Evolutionary conservation across 768 basidiomycete species (phyloP), one percentile per base, ranked within the genome.

Genomic region (Boletus vinaceobasis): DNA sequence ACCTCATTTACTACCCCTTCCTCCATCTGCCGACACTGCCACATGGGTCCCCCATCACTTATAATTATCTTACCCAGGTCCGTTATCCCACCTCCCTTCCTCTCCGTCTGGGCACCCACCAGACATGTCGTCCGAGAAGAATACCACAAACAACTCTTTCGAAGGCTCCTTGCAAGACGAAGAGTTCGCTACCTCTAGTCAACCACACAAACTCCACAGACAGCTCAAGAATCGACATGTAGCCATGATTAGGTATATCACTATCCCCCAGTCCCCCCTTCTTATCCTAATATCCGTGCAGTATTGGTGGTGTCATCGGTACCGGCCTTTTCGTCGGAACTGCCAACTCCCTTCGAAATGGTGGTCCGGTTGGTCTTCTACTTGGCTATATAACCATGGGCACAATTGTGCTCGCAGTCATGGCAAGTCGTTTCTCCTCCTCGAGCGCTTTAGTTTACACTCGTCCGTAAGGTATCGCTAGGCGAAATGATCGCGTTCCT

Each of bases 221-320:
- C 85, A 87, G 68, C 73, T 87, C 59, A 87, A 87, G 68, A 89
- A 88, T 63, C 77, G 89, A 15, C 90, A 91, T 66, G 78, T 91
- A 55, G 86, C 88, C 47, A 89, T 90, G 88, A 90, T 90, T 60
- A 88, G 87, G 86, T 77, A 48, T 45, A 71, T 58, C 8, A 11
- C 14, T 27, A 7, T 26, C 36, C 23, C 29, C 7, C 33, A 4
- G 5, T 37, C 27, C 7, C 5, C 11, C 27, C 4, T 7, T 29
- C 42, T 29, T 10, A 32, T 42, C 55, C 53, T 59, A 7, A 63
- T n/a, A 26, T 9, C 40, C 31, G 1, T 53, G 21, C 50, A 85
- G 83, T 77, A 84, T 85, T 49, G 82, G 81, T 43, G 84, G 84
- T 65, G 83, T 83, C 53, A 74, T 69, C 21, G 64, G 79, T 47